A percentile compares a stretch with the other conserved stretches of the same genome.
These are phyloP conservation scores for Zangia roseola DNA, from an alignment of 768 basidiomycete genomes.

Conservation along the genomic window DNA sequence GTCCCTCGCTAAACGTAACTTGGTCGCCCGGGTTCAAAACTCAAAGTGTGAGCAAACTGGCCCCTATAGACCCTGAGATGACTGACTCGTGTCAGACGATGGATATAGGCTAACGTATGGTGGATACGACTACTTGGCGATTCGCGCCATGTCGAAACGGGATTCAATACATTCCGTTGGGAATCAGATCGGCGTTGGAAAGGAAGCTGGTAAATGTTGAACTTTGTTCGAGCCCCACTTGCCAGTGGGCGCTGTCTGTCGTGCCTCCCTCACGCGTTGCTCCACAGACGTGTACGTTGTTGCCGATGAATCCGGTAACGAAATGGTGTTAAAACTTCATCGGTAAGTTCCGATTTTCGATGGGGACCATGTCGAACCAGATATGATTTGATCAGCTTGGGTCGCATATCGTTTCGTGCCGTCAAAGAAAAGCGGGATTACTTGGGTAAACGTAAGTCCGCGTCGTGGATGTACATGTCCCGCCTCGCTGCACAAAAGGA, in stretches of 20 bases:
- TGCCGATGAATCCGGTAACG: constrained; percentile 77
- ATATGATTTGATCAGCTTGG: constrained; percentile 57
- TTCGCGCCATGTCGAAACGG: constrained; percentile 88
- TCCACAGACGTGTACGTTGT: constrained; percentile 79
- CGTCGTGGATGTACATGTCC: constrained; percentile 99
- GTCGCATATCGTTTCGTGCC: constrained; percentile 94
- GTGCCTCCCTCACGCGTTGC: constrained; percentile 3
- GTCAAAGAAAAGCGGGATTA: constrained; percentile 98
- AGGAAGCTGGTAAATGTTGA: constrained; percentile 77
- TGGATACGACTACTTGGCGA: constrained; percentile 95
- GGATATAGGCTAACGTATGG: constrained; percentile 97
- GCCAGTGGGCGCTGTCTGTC: neutral
- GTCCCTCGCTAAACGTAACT: constrained; percentile 84
- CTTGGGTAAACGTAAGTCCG: constrained; percentile 90
- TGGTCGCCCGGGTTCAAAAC: constrained; percentile 89
- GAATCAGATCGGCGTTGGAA: constrained; percentile 97
- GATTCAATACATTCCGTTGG: constrained; percentile 90
- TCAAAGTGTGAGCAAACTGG: constrained; percentile 67
- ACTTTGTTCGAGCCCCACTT: neutral
- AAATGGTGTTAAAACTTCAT: constrained; percentile 92
- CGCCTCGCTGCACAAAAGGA: constrained; percentile 95
- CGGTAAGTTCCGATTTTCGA: constrained; percentile 46
- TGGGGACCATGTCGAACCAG: neutral
- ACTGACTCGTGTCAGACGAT: constrained; percentile 62
- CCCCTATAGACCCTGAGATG: neutral